Conservation (phyloP, 257 asterid species). For the Ilex asprella region DNA sequence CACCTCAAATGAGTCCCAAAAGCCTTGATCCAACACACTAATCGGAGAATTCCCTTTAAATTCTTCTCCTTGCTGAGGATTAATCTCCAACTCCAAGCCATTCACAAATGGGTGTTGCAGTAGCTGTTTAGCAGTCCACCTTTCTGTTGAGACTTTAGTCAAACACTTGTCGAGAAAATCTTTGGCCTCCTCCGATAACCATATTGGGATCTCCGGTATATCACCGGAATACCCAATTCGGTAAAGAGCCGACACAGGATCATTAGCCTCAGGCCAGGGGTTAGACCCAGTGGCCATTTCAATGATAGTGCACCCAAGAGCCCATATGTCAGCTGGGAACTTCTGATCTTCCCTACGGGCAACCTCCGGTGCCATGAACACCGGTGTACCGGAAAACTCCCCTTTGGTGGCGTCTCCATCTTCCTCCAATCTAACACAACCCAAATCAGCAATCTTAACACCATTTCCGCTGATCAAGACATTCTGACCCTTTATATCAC, state of each 20-base stretch:
- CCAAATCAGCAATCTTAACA: conserved; percentile 65
- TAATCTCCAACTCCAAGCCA: conserved; percentile 1
- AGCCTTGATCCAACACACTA: conserved; percentile 52
- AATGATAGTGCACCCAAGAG: conserved; percentile 57
- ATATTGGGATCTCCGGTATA: conserved; percentile 40
- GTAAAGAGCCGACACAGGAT: conserved; percentile 63
- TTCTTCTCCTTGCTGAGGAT: conserved; percentile 6
- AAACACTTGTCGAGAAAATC: conserved; percentile 57
- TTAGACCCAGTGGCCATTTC: conserved; percentile 79
- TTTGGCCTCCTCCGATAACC: conserved; percentile 44
- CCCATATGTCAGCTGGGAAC: conserved; percentile 78
- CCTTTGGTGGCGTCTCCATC: conserved; percentile 4
- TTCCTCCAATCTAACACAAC: conserved; percentile 41
- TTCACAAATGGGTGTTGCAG: conserved; percentile 54
- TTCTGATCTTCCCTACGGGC: conserved; percentile 76
- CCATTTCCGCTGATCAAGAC: conserved; percentile 45
- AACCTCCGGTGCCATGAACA: conserved; percentile 87
- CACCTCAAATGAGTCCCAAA: conserved; percentile 61
- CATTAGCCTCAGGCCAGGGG: conserved; percentile 72
- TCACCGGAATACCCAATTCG: conserved; percentile 58
- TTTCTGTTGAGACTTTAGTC: conserved; percentile 32
- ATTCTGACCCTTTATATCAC: conserved; percentile 72
- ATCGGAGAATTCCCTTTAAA: conserved; percentile 55
- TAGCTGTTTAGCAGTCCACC: conserved; percentile 69
- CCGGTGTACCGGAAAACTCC: conserved; percentile 63